Base-by-base conservation (phyloP, 495 filamentous ascomycete species). In the Hypoxylon trugodes region DNA sequence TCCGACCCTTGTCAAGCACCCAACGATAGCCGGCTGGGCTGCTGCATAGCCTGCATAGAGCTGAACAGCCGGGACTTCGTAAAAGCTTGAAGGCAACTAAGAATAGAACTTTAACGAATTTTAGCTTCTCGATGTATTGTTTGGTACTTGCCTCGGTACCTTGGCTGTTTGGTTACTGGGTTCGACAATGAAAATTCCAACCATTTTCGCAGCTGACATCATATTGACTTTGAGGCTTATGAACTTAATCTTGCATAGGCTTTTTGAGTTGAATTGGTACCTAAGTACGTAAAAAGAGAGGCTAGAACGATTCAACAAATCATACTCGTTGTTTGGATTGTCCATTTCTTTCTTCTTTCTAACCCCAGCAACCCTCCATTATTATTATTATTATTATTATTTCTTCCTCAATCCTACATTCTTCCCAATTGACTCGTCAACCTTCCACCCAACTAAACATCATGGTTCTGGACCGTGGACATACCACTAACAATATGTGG, bases 31-130 rank as follows among this genome's bases (percentile, higher is more conserved):
- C 45, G 61, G 35, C 16, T 38, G 43, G 55, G 43, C 37, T 42
- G 12, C 40, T 57, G 63, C 51, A 57, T 57, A 61, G 56, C 63
- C 56, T 57, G 46, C 57, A 61, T 66, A 36, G 51, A 66, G 63
- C 52, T 61, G 63, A 61, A 66, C 50, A 61, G 46, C 57, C 52
- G 56, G 63, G 33, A 50, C 30, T 46, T 25, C 12, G 28, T 21
- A 53, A 65, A 61, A 66, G 51, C 51, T 53, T 61, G 50, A 47
- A 40, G 57, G 43, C 42, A 13, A 28, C 63, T 66, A 66, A 66
- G 51, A 66, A 66, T 66, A 66, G 63, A 61, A 65, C n/a, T n/a
- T n/a, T n/a, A n/a, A n/a, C n/a, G n/a, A n/a, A n/a, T n/a, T n/a
- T n/a, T n/a, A n/a, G n/a, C n/a, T n/a, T n/a, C n/a, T n/a, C n/a